Conservation (phyloP, 441 rosid genomes). For the Sinapis alba region DNA sequence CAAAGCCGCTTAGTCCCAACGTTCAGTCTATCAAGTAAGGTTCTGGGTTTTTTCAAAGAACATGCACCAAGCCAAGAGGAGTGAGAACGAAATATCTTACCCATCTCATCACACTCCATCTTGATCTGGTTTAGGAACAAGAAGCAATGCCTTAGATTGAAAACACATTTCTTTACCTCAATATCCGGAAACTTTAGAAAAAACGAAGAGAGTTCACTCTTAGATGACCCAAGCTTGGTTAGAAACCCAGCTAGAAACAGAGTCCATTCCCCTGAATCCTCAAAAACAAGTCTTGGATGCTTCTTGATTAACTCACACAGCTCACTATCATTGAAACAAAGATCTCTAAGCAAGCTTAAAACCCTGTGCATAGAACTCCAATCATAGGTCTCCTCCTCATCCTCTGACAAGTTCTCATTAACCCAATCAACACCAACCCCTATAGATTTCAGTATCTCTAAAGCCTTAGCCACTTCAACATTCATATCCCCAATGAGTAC, state of each 20-base stretch:
- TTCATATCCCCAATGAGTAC: conserved; percentile 54
- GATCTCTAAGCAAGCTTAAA: conserved; percentile 45
- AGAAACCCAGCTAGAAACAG: conserved; percentile 49
- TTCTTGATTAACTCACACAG: conserved; percentile 45
- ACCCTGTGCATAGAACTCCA: conserved; percentile 59
- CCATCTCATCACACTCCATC: conserved; percentile 58
- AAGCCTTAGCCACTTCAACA: conserved; percentile 48
- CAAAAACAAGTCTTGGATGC: conserved; percentile 57
- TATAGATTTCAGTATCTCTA: conserved; percentile 47
- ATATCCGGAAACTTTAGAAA: conserved; percentile 53
- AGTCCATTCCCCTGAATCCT: conserved; percentile 53
- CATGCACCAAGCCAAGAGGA: conserved; percentile 51
- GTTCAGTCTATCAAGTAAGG: conserved; percentile 48
- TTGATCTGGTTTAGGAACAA: conserved; percentile 53
- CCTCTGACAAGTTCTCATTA: conserved; percentile 48
- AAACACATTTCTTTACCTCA: conserved; percentile 46
- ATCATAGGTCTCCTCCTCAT: conserved; percentile 37
- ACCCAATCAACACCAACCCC: conserved; percentile 52
- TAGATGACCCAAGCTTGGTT: conserved; percentile 55
- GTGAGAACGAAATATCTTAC: conserved; percentile 47
- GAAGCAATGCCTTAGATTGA: conserved; percentile 56
- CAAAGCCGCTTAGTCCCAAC: conserved; percentile 61
- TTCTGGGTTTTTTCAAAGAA: conserved; percentile 53
- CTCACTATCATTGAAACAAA: conserved; percentile 41
- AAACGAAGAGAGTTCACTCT: conserved; percentile 43